Percentiles rank a stretch among this genome's conserved stretches.
phyloP scores from a whole-genome alignment of 805 yeast genomes.

The Hanseniaspora hatyaiensis region DNA sequence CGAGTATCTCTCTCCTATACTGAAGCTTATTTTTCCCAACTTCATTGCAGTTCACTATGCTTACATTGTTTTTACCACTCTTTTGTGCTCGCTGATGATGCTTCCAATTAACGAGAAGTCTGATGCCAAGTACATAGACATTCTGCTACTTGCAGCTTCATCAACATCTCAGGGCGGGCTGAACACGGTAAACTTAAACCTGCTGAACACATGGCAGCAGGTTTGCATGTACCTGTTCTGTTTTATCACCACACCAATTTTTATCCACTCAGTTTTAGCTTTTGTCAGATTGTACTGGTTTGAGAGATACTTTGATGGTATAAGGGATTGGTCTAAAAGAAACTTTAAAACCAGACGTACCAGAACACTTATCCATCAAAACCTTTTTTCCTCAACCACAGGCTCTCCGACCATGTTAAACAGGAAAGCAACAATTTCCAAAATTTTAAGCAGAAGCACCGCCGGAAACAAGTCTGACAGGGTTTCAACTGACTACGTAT shows the following conservation, averaged over 20 bases:
- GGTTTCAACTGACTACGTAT: neutral
- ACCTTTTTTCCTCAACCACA: conserved; percentile 21
- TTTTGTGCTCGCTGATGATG: conserved; percentile 62
- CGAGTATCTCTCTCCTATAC: conserved; percentile 28
- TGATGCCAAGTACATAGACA: conserved; percentile 51
- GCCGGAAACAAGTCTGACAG: neutral
- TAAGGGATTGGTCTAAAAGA: conserved; percentile 61
- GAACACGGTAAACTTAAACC: conserved; percentile 62
- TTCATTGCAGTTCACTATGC: conserved; percentile 56
- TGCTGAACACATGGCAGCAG: conserved; percentile 65
- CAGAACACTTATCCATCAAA: conserved; percentile 28
- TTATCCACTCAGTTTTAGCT: conserved; percentile 68
- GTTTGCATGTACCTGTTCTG: conserved; percentile 52
- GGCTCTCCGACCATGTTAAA: neutral
- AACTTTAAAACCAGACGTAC: conserved; percentile 76
- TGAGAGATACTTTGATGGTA: conserved; percentile 73
- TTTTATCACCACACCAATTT: conserved; percentile 71
- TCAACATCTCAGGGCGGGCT: conserved; percentile 86
- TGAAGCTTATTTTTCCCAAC: conserved; percentile 34
- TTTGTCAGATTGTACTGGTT: conserved; percentile 79
- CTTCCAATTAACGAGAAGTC: conserved; percentile 55
- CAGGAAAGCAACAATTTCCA: neutral
- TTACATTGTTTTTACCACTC: conserved; percentile 48
- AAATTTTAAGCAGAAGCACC: neutral
- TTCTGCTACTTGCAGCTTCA: conserved; percentile 63